Conservation (phyloP, 169 alveolate species). For the Gregarina niphandrodes region DNA sequence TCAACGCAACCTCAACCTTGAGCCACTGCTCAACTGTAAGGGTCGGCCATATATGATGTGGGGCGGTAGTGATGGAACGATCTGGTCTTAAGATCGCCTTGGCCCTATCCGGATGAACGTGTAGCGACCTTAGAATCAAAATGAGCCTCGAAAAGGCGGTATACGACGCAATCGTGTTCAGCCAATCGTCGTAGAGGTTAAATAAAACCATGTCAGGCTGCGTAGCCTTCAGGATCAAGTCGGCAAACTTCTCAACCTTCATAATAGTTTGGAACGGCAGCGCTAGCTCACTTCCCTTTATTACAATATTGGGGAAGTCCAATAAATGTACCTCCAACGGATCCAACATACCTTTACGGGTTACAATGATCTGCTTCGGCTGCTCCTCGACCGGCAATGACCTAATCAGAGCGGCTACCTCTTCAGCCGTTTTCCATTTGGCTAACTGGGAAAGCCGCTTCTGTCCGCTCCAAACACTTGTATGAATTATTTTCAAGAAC, state of each 20-base stretch:
- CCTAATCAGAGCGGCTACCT: conserved; percentile 98
- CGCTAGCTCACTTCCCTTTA: conserved; percentile 88
- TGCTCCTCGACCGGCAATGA: conserved; percentile 99
- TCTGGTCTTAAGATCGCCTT: conserved; percentile 86
- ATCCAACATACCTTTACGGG: conserved; percentile 99
- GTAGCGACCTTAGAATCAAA: conserved; percentile 85
- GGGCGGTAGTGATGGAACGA: conserved; percentile 80
- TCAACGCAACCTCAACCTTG: conserved; percentile 89
- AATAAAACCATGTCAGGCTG: conserved; percentile 97
- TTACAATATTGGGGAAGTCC: conserved; percentile 98
- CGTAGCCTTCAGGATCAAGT: conserved; percentile 90
- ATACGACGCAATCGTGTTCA: conserved; percentile 76
- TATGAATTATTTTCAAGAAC: conserved; percentile 94
- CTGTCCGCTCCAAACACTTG: conserved; percentile 99
- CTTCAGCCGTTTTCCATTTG: conserved; percentile 99
- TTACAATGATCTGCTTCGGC: conserved; percentile 96
- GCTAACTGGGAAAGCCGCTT: conserved; percentile 97
- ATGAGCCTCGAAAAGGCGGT: conserved; percentile 94
- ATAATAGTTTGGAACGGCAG: conserved; percentile 95
- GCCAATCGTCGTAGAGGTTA: conserved; percentile 98
- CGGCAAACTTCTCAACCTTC: conserved; percentile 95
- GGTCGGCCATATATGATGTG: conserved; percentile 99
- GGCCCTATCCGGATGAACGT: conserved; percentile 82
- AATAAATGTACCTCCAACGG: conserved; percentile 97
- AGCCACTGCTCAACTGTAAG: conserved; percentile 97